phyloP scores from a whole-genome alignment of 2,329 filamentous ascomycete genomes.

The Whalleya microplaca region DNA sequence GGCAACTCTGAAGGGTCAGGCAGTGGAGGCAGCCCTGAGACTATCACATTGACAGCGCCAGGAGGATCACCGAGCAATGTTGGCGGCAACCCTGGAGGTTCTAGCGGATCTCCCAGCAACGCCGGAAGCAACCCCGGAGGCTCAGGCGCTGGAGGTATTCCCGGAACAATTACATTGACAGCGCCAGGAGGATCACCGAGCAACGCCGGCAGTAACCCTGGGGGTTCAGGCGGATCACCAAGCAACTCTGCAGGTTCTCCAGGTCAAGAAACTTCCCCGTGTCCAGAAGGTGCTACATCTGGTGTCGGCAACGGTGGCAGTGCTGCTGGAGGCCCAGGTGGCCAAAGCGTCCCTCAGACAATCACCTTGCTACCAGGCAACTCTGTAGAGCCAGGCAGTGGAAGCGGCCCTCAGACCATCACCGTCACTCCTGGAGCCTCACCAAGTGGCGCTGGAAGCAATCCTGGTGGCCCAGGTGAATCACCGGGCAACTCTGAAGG shows the following conservation, averaged over 20 bases:
- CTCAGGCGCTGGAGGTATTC: conserved; percentile 9
- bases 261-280: conserved; percentile 8
- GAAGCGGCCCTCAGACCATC: conserved; percentile 15
- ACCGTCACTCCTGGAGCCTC: conserved; percentile 20
- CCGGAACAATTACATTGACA: conserved; percentile 10
- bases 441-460: conserved; percentile 7
- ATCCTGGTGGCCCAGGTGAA: conserved; percentile 11
- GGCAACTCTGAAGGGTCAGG: conserved; percentile 16
- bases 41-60: conserved; percentile 21
- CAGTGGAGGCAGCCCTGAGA: conserved; percentile 14
- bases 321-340: conserved; percentile 18
- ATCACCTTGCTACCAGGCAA: conserved; percentile 23
- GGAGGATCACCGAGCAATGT: conserved; percentile 16
- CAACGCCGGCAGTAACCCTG: conserved; percentile 6
- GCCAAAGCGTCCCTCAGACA: conserved; percentile 17
- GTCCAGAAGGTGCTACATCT: conserved; percentile 13
- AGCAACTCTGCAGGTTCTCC: neutral
- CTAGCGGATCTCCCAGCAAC: neutral
- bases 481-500: conserved; percentile 7
- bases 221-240: conserved; percentile 13
- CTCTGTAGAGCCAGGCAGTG: conserved; percentile 20
- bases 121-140: conserved; percentile 11
- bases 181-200: conserved; percentile 16
- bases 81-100: neutral
- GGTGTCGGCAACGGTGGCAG: neutral